Evolutionary conservation across 352 stramenopile species (phyloP).

Genomic region (Phytopythium sindhum): DNA sequence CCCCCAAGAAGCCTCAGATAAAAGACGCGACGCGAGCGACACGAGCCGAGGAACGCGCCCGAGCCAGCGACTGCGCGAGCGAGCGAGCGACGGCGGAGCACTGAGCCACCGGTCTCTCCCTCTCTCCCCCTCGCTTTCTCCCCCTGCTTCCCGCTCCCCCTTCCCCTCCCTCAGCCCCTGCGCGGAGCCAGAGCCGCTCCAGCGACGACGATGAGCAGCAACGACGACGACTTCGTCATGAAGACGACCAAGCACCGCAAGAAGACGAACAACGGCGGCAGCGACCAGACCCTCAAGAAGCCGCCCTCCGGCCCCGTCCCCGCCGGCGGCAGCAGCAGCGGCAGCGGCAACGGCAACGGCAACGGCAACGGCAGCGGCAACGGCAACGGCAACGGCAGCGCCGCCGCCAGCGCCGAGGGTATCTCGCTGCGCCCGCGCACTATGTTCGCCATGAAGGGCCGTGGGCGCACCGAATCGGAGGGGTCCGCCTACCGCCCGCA

Average conservation of each 20-base stretch:
- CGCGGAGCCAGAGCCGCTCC: background rate
- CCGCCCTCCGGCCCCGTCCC: constrained; percentile 7
- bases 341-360: background rate
- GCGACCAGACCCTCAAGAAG: constrained; percentile 22
- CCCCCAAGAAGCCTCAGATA: constrained; percentile 11
- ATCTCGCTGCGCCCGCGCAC: constrained; percentile 82
- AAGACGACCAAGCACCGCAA: constrained; percentile 76
- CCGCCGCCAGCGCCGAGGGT: constrained; percentile 20
- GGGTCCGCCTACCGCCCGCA: constrained; percentile 71
- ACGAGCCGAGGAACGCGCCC: constrained; percentile 13
- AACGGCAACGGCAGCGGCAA: background rate
- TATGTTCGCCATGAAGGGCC: constrained; percentile 88
- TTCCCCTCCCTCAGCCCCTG: background rate
- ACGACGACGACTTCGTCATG: constrained; percentile 73
- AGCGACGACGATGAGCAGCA: constrained; percentile 33
- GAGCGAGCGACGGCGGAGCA: background rate
- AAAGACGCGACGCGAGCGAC: constrained; percentile 11
- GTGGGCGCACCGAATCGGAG: constrained; percentile 67
- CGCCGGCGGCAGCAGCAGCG: background rate
- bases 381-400: background rate
- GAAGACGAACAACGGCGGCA: constrained; percentile 25
- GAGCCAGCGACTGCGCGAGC: constrained; percentile 3
- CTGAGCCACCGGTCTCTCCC: background rate
- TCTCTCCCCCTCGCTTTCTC: background rate
- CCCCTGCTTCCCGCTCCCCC: background rate